phyloP scores from a whole-genome alignment of 768 basidiomycete genomes.

The Panellus pusillus region DNA sequence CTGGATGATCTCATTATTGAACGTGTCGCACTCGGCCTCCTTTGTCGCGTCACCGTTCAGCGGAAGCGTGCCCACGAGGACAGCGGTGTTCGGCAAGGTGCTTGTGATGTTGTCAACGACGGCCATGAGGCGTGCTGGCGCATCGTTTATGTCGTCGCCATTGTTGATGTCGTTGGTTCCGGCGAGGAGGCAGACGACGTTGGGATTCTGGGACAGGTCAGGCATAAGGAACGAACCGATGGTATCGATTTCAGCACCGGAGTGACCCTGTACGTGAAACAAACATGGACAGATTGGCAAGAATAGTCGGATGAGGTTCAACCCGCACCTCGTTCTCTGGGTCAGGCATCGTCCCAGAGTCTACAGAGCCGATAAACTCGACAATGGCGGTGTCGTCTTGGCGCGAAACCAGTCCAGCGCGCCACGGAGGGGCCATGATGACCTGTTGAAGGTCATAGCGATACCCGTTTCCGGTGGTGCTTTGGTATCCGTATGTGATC shows the following conservation, averaged over 20 bases:
- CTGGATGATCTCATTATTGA: background rate
- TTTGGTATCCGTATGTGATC: slow-evolving; percentile 3
- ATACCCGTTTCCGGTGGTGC: slow-evolving; percentile 8
- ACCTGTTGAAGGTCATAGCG: slow-evolving; percentile 5
- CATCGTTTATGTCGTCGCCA: slow-evolving; percentile 1
- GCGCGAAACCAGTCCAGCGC: background rate
- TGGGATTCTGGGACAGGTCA: slow-evolving; percentile 1
- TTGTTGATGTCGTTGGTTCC: slow-evolving; percentile 14
- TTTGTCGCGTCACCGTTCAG: background rate
- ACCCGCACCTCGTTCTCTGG: slow-evolving; percentile 7
- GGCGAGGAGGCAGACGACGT: slow-evolving; percentile 9
- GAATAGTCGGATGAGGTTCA: too few species aligned
- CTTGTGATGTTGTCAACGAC: slow-evolving; percentile 1
- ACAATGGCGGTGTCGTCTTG: background rate
- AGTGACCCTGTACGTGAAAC: slow-evolving; percentile 1
- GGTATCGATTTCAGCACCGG: slow-evolving; percentile 3
- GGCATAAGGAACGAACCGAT: background rate
- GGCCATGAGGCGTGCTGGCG: slow-evolving; percentile 4
- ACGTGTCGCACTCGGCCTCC: background rate
- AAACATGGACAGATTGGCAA: too few species aligned
- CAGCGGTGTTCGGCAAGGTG: background rate
- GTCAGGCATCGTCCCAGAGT: slow-evolving; percentile 12
- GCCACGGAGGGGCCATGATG: slow-evolving; percentile 3
- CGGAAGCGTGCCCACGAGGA: slow-evolving; percentile 2
- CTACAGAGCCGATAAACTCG: slow-evolving; percentile 8